A percentile compares a stretch with the other conserved stretches of the same genome.
These are phyloP conservation scores for Monilinia polystroma DNA, from an alignment of 2,329 filamentous ascomycete genomes.

Conservation along the genomic window DNA sequence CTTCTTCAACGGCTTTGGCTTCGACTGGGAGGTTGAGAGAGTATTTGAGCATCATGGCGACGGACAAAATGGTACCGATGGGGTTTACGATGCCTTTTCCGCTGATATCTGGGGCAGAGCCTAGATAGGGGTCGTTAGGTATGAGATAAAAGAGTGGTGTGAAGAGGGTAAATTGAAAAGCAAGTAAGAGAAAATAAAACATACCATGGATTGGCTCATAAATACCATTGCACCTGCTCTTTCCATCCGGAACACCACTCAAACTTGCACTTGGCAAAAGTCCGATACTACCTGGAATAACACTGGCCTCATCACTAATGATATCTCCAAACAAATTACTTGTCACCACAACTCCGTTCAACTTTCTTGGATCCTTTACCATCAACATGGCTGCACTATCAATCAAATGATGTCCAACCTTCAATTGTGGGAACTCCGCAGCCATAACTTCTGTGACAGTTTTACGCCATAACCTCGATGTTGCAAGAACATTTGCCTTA, in stretches of 20 bases:
- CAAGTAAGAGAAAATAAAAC: constrained; percentile 26
- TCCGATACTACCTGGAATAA: constrained; percentile 88
- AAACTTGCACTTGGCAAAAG: constrained; percentile 85
- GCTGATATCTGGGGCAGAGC: constrained; percentile 89
- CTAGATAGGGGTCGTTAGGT: constrained; percentile 43
- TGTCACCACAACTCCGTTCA: constrained; percentile 90
- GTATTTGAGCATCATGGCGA: constrained; percentile 96
- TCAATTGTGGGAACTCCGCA: constrained; percentile 83
- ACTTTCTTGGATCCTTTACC: constrained; percentile 84
- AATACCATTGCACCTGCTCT: constrained; percentile 84
- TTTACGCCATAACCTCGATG: constrained; percentile 84
- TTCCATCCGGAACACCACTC: constrained; percentile 81
- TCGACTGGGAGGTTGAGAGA: constrained; percentile 78
- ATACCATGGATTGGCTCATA: constrained; percentile 96
- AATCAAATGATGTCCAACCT: constrained; percentile 86
- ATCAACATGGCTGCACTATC: constrained; percentile 97
- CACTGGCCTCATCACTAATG: constrained; percentile 90
- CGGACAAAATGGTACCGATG: constrained; percentile 84
- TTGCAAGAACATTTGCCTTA: constrained; percentile 96
- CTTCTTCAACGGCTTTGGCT: constrained; percentile 75
- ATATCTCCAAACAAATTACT: constrained; percentile 97
- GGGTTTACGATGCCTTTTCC: constrained; percentile 91
- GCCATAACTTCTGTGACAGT: constrained; percentile 81
- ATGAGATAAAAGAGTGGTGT: not conserved
- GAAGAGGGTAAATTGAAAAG: not conserved